Evolutionary conservation across 768 basidiomycete species (phyloP), one percentile per base, ranked within the genome.

Genomic region (Leccinum obscurum): DNA sequence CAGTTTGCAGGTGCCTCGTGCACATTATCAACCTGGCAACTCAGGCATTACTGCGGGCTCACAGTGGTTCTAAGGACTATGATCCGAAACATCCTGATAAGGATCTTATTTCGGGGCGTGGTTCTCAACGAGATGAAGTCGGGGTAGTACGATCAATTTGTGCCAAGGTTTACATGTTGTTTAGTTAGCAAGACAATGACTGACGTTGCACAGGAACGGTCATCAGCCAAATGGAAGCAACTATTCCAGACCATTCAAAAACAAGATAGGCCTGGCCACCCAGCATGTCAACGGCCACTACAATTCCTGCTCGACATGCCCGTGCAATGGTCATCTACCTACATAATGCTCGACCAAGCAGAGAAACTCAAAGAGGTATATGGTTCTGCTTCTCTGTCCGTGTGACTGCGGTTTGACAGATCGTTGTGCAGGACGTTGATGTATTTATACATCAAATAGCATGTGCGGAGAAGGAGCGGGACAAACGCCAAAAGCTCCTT

Each of bases 11-110:
- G 1, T 60, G 54, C 49, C 37, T 58, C 1, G 53, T 49, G 0
- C 57, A 62, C 24, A 55, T 62, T 5, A 2, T 62, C 15, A 62
- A 62, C 17, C 17, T 55, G 4, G 56, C 34, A 0, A 56, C 48
- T 11, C 56, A 56, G 9, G 56, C 34, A 0, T 20, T 56, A 1
- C n/a, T 56, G 1, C 0, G 1, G 5, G 7, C 17, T 1, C 22
- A 56, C 3, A 56, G 56, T 37, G 0, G 35, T 0, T 56, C 24
- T 11, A 35, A 56, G 34, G 11, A 35, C 3, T 56, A 35, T 3
- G 5, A 56, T 9, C 34, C 24, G 0, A 8, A 35, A 24, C 4
- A 26, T 2, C 48, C 56, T 6, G 4, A 56, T 1, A 1, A 2
- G 2, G 34, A 56, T 28, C 10, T 56, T 1, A 51, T 56, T 20